Conservation (phyloP, 257 asterid genomes). For the Ligustrum vulgare region DNA sequence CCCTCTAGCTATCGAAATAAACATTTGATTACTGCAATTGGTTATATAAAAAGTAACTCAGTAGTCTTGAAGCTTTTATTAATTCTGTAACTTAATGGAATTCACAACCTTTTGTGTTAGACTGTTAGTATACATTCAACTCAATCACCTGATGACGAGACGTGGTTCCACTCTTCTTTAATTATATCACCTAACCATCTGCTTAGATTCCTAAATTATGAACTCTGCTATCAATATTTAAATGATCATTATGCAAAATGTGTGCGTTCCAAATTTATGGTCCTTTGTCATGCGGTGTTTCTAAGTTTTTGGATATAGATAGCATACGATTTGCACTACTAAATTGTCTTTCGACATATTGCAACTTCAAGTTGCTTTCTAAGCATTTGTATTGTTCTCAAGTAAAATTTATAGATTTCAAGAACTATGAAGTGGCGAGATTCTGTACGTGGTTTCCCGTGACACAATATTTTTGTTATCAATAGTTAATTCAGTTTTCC, state of each 20-base stretch:
- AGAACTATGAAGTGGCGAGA: slow-evolving; percentile 2
- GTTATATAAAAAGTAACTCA: background rate
- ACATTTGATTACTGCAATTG: background rate
- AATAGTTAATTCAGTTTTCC: background rate
- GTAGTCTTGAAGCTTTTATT: background rate
- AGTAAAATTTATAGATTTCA: slow-evolving; percentile 5
- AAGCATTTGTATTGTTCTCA: background rate
- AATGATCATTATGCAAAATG: background rate
- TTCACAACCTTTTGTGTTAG: background rate
- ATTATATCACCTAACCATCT: background rate
- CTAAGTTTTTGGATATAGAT: background rate
- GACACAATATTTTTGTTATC: background rate
- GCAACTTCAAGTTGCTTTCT: background rate
- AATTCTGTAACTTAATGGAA: background rate
- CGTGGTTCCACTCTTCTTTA: background rate
- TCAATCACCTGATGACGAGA: background rate
- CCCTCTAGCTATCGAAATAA: background rate
- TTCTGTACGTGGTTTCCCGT: background rate
- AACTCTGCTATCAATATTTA: background rate
- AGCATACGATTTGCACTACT: background rate
- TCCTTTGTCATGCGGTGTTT: background rate
- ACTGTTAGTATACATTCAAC: background rate
- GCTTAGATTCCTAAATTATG: background rate
- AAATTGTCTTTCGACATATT: background rate
- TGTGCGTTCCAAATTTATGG: background rate